Percentiles rank a stretch among this genome's conserved stretches.
Evolutionary conservation across 495 filamentous ascomycete genomes (phyloP).

Genomic region (Talaromyces trachyspermus): DNA sequence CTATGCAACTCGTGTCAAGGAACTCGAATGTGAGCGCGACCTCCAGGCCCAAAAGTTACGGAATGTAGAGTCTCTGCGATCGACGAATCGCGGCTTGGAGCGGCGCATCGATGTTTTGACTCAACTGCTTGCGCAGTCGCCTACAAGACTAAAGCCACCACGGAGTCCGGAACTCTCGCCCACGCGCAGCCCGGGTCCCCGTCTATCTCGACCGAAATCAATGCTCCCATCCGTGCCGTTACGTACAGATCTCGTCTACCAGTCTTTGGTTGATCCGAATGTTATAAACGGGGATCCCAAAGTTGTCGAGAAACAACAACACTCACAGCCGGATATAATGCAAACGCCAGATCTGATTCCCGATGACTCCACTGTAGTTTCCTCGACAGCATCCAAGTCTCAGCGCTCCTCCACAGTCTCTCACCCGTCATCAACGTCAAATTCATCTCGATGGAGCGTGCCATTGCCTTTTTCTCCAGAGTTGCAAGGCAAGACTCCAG

Average conservation of each 20-base stretch:
- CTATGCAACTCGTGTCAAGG: constrained; percentile 2
- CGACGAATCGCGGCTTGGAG: constrained; percentile 10
- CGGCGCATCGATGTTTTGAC: constrained; percentile 14
- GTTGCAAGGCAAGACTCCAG: constrained; percentile 8
- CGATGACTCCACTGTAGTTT: constrained; percentile 7
- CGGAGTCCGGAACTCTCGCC: constrained; percentile 8
- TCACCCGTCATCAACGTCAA: constrained; percentile 4
- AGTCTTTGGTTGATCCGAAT: neutral
- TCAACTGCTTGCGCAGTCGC: constrained; percentile 11
- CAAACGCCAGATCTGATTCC: constrained; percentile 5
- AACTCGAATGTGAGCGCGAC: constrained; percentile 11
- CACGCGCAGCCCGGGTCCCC: constrained; percentile 6
- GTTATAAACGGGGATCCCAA: neutral
- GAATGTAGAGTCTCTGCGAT: constrained; percentile 10
- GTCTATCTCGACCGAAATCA: constrained; percentile 10
- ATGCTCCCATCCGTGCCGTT: constrained; percentile 8
- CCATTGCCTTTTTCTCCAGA: constrained; percentile 11
- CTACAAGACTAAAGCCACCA: neutral
- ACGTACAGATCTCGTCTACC: neutral
- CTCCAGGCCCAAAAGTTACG: constrained; percentile 12
- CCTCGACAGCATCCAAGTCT: constrained; percentile 5
- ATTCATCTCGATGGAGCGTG: constrained; percentile 8
- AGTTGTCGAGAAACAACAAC: constrained; percentile 1
- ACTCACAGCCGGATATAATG: constrained; percentile 1
- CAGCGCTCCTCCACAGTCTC: constrained; percentile 10